These are phyloP conservation scores for Vinca minor DNA, from an alignment of 257 asterid species.

Conservation along the genomic window DNA sequence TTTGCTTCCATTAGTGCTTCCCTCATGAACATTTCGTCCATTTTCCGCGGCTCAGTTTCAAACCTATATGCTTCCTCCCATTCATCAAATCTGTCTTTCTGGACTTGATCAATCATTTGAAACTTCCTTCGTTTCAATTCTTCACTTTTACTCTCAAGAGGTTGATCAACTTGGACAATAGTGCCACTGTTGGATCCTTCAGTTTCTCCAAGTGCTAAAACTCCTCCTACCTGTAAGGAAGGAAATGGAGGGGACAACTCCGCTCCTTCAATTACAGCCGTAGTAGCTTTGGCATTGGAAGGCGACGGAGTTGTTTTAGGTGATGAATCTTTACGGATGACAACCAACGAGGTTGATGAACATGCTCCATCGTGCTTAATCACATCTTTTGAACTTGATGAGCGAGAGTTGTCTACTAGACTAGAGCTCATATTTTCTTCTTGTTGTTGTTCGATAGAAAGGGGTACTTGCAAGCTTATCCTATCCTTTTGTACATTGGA, in stretches of 20 bases:
- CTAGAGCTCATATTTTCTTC: slow-evolving; percentile 26
- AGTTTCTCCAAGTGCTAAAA: slow-evolving; percentile 28
- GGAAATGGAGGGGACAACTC: slow-evolving; percentile 31
- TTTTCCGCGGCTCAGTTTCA: slow-evolving; percentile 57
- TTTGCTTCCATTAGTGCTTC: slow-evolving; percentile 90
- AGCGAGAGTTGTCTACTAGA: slow-evolving; percentile 32
- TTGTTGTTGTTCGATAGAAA: slow-evolving; percentile 25
- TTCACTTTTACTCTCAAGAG: slow-evolving; percentile 27
- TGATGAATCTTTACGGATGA: slow-evolving; percentile 26
- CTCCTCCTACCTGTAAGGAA: slow-evolving; percentile 27
- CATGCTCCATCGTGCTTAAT: slow-evolving; percentile 26
- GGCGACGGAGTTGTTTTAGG: slow-evolving; percentile 25
- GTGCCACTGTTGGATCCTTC: slow-evolving; percentile 32
- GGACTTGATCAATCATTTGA: slow-evolving; percentile 55
- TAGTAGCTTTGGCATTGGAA: slow-evolving; percentile 24
- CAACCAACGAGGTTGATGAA: slow-evolving; percentile 33
- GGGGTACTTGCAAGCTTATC: slow-evolving; percentile 23
- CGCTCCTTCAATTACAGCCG: slow-evolving; percentile 20
- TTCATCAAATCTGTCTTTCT: slow-evolving; percentile 66
- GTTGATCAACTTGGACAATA: slow-evolving; percentile 20
- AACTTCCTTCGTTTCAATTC: slow-evolving; percentile 40
- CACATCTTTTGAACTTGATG: slow-evolving; percentile 36
- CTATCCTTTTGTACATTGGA: slow-evolving; percentile 26
- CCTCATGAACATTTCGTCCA: slow-evolving; percentile 84
- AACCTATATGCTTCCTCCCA: slow-evolving; percentile 88